Base-by-base conservation (phyloP, 345 rosid genomes). In the Erysimum cheiranthoides region DNA sequence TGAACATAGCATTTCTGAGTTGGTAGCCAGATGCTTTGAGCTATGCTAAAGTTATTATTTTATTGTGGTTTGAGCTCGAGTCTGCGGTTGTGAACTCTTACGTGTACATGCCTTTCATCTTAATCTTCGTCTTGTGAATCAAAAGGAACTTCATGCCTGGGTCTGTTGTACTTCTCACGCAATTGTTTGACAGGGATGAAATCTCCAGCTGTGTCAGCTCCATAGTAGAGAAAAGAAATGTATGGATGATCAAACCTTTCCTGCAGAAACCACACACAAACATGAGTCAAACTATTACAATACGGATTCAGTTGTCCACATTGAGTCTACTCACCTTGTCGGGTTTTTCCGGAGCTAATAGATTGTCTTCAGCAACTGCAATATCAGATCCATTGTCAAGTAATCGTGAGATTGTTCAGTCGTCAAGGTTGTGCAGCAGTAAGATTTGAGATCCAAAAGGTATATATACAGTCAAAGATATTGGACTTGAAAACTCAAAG, bases 111-210 rank as follows among this genome's bases (percentile, higher is more conserved):
- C 59, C 76, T 62, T 32, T 77, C 77, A 58, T 56, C 57, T 45
- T 58, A 62, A 16, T 86, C 84, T 9, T 86, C 89, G 6, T 85
- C 91, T 60, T 84, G 75, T 47, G 88, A 88, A 74, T 91, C 85
- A 11, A 71, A 66, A 12, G 93, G 91, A 59, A 85, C 81, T 82
- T 92, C 97, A 75, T 90, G 88, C 32, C 95, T 85, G 17, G 95
- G 90, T 79, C 77, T 85, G 71, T 85, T 89, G 75, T 86, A 88
- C 75, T 86, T 92, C 59, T 94, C 98, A 3, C 95, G 93, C 21
- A 92, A 86, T 75, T 94, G 98, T 84, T 89, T 88, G 82, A 90
- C 84, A 4, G 97, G 96, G 79, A 94, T 90, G 86, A 89, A 94
- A 80, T 94, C 98, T 73, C 96, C 97, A 13, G 92, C 91, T 16